phyloP scores from a whole-genome alignment of 345 rosid species.

The Aethionema arabicum region DNA sequence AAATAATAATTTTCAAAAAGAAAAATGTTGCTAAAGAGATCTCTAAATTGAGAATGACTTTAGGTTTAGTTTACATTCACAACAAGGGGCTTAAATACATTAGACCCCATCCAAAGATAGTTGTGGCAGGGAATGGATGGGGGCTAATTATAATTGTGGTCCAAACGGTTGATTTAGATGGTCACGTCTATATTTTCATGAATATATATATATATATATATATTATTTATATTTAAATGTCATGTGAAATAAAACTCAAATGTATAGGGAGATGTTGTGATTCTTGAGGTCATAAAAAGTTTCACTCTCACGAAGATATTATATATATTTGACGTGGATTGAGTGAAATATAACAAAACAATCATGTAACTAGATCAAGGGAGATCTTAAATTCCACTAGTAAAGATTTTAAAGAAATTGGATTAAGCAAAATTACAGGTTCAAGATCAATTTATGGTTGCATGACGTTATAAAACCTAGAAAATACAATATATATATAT shows the following conservation, averaged over 20 bases:
- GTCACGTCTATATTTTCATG: constrained; percentile 13
- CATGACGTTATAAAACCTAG: too few species aligned
- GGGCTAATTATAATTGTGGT: constrained; percentile 38
- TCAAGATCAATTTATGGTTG: too few species aligned
- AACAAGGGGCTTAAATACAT: constrained; percentile 27
- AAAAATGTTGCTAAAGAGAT: background rate
- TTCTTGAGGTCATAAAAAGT: too few species aligned
- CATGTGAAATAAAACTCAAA: background rate
- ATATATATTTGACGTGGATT: too few species aligned
- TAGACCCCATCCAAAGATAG: constrained; percentile 43
- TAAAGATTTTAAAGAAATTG: too few species aligned
- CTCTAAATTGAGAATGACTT: constrained; percentile 30
- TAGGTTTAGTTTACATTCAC: constrained; percentile 27
- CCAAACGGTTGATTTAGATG: constrained; percentile 40
- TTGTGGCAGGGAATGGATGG: constrained; percentile 38
- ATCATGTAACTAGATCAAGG: too few species aligned
- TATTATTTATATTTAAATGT: background rate
- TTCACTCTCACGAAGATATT: too few species aligned
- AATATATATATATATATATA: constrained; percentile 1
- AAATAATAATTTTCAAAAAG: constrained; percentile 20
- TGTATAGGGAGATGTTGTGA: too few species aligned
- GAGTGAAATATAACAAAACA: too few species aligned
- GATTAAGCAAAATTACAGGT: too few species aligned
- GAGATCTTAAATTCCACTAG: too few species aligned
- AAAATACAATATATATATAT: too few species aligned